Conservation (phyloP, 495 filamentous ascomycete genomes). For the Tirmania nivea region DNA sequence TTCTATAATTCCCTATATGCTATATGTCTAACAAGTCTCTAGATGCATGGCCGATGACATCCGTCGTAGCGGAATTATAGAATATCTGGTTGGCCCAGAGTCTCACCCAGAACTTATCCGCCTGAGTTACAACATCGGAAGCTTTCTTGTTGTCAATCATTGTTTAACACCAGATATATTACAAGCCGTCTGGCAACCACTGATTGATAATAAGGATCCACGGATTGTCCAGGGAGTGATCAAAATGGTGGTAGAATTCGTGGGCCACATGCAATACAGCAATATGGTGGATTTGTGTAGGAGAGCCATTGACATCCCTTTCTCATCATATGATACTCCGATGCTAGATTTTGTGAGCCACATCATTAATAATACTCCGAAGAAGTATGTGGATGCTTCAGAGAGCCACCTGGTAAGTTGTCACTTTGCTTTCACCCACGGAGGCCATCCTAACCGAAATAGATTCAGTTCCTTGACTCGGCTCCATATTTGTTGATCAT, state of each 20-base stretch:
- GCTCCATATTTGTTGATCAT: slow-evolving; percentile 18
- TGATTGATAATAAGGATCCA: slow-evolving; percentile 64
- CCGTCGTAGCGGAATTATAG: slow-evolving; percentile 40
- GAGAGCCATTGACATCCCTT: slow-evolving; percentile 48
- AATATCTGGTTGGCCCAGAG: slow-evolving; percentile 74
- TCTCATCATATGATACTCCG: slow-evolving; percentile 26
- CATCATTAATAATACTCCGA: slow-evolving; percentile 8
- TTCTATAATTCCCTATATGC: neutral
- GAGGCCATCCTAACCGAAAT: neutral
- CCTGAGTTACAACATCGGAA: slow-evolving; percentile 61
- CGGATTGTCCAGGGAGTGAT: slow-evolving; percentile 61
- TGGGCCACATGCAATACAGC: slow-evolving; percentile 34
- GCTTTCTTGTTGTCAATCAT: slow-evolving; percentile 64
- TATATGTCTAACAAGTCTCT: neutral
- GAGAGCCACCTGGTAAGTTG: neutral
- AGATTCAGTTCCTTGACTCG: slow-evolving; percentile 1
- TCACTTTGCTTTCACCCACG: too few species aligned
- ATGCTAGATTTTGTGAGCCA: slow-evolving; percentile 16
- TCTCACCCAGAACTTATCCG: slow-evolving; percentile 79
- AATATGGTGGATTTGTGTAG: slow-evolving; percentile 41
- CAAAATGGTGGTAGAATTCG: slow-evolving; percentile 46
- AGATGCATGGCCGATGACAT: slow-evolving; percentile 44
- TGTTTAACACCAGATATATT: slow-evolving; percentile 51
- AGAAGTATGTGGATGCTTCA: neutral
- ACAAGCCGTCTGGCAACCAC: slow-evolving; percentile 65